phyloP scores from a whole-genome alignment of 2,329 filamentous ascomycete genomes.

The Trichophyton verrucosum region DNA sequence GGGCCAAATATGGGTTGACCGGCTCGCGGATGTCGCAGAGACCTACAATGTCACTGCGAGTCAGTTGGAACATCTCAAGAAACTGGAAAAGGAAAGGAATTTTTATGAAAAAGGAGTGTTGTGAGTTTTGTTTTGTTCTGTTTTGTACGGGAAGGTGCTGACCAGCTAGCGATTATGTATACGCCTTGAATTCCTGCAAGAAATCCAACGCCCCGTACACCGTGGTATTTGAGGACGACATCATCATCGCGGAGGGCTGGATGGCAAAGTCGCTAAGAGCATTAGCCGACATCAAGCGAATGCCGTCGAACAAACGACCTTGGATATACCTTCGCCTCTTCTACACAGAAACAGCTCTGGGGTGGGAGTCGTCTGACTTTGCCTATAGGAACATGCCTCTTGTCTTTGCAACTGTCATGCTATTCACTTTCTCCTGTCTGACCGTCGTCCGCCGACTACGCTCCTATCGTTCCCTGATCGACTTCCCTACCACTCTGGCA shows the following conservation, averaged over 20 bases:
- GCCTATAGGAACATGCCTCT: slow-evolving; percentile 17
- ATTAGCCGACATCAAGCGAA: slow-evolving; percentile 11
- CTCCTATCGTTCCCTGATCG: slow-evolving; percentile 10
- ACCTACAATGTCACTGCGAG: slow-evolving; percentile 15
- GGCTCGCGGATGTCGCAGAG: slow-evolving; percentile 13
- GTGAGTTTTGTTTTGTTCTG: slow-evolving; percentile 7
- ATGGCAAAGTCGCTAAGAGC: slow-evolving; percentile 20
- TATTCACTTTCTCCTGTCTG: slow-evolving; percentile 5
- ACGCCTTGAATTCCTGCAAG: slow-evolving; percentile 21
- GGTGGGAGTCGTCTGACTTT: slow-evolving; percentile 18
- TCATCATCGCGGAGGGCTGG: slow-evolving; percentile 29
- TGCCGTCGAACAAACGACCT: not conserved
- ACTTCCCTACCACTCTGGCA: slow-evolving; percentile 14
- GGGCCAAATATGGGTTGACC: slow-evolving; percentile 17
- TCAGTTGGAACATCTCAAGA: slow-evolving; percentile 15
- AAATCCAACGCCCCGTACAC: slow-evolving; percentile 22
- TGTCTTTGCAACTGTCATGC: slow-evolving; percentile 14
- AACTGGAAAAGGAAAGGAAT: slow-evolving; percentile 18
- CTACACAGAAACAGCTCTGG: slow-evolving; percentile 22
- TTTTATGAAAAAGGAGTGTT: slow-evolving; percentile 25
- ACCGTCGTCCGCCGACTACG: slow-evolving; percentile 11
- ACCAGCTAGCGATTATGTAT: slow-evolving; percentile 19
- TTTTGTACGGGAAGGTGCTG: not conserved
- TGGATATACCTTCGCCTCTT: slow-evolving; percentile 26
- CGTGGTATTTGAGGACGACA: slow-evolving; percentile 28